These are phyloP conservation scores for Pleurotus ostreatus DNA, from an alignment of 768 basidiomycete species.

Conservation along the genomic window DNA sequence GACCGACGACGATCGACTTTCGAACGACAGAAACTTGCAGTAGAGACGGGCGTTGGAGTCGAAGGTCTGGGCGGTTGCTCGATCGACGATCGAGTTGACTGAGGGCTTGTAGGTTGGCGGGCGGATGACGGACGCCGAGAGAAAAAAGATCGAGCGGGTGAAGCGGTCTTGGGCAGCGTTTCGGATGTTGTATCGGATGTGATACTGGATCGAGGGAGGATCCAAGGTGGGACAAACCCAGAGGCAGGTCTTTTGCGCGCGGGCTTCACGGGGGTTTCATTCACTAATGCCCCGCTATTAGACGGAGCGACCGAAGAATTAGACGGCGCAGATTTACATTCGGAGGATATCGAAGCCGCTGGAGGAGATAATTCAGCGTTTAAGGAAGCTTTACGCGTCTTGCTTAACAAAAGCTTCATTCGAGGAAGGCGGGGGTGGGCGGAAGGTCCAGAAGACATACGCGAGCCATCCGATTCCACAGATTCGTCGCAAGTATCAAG, in stretches of 20 bases:
- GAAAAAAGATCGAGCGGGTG: constrained; percentile 1
- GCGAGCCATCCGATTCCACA: constrained; percentile 5
- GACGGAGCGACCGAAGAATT: no score
- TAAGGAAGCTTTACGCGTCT: constrained; percentile 2
- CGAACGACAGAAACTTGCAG: neutral
- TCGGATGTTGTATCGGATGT: neutral
- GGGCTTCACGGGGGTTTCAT: neutral
- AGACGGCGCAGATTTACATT: no score
- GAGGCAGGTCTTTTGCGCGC: neutral
- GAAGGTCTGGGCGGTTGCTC: neutral
- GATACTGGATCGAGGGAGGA: neutral
- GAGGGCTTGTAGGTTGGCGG: neutral
- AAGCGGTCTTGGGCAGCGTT: neutral
- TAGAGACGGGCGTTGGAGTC: neutral
- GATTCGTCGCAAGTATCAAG: constrained; percentile 7
- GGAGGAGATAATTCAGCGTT: neutral
- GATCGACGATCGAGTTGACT: neutral
- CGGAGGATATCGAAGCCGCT: neutral
- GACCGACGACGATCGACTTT: constrained; percentile 5
- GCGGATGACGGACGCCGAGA: neutral
- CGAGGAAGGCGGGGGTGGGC: neutral
- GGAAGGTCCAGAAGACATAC: neutral
- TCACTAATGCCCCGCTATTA: neutral
- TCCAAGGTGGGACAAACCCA: neutral
- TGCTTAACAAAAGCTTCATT: constrained; percentile 7